Conservation (phyloP, 1,139 yeast genomes). For the Candida pseudoviswanathii region DNA sequence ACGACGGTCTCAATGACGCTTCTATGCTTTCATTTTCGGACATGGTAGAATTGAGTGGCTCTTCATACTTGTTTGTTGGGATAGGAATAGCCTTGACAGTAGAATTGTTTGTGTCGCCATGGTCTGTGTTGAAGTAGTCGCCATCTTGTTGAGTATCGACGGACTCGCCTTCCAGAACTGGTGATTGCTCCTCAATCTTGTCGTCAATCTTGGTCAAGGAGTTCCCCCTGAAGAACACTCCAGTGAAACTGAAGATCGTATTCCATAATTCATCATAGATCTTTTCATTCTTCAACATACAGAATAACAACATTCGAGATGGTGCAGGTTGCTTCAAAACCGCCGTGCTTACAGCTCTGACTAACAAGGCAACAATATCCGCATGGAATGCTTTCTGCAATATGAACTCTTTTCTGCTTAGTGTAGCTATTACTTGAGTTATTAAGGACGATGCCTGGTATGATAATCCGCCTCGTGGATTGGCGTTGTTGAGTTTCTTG, state of each 20-base stretch:
- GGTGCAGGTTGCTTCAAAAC: conserved; percentile 50
- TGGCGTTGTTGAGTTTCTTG: conserved; percentile 32
- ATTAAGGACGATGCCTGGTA: conserved; percentile 61
- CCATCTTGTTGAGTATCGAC: conserved; percentile 12
- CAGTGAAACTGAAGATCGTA: conserved; percentile 31
- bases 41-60: background rate
- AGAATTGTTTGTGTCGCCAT: conserved; percentile 4
- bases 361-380: conserved; percentile 58
- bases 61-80: conserved; percentile 14
- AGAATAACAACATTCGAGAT: conserved; percentile 56
- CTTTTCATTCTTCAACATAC: conserved; percentile 52
- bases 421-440: conserved; percentile 51
- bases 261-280: conserved; percentile 36
- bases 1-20: conserved; percentile 39
- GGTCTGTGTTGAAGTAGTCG: conserved; percentile 8
- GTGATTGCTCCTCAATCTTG: conserved; percentile 5
- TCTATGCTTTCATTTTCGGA: conserved; percentile 23
- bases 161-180: background rate
- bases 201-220: conserved; percentile 21
- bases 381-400: conserved; percentile 50
- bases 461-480: conserved; percentile 53
- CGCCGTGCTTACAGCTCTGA: conserved; percentile 57
- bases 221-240: conserved; percentile 29
- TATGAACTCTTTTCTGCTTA: conserved; percentile 46
- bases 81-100: conserved; percentile 10